Evolutionary conservation across 306 rosid species (phyloP).

Genomic region (Amphicarpaea edgeworthii): DNA sequence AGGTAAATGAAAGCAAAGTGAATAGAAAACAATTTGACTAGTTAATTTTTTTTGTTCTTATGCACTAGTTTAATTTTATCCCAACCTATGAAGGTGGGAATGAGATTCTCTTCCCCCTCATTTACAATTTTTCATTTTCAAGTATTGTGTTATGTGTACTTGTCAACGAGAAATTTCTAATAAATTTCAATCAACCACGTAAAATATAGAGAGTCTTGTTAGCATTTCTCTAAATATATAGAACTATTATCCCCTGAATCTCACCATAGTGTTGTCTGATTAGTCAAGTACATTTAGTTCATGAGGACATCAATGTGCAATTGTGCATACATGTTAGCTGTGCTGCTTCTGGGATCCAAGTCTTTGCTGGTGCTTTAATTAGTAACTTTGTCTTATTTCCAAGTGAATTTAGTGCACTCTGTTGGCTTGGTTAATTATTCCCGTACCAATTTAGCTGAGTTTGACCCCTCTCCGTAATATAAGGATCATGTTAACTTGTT

Average conservation of each 20-base stretch:
- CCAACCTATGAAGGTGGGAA: not conserved
- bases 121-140: not conserved
- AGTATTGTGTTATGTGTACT: not conserved
- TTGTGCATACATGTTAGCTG: not conserved
- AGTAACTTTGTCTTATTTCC: not conserved
- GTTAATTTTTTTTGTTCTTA: not conserved
- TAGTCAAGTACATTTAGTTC: conserved; percentile 3
- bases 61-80: not conserved
- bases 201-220: no score
- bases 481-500: conserved; percentile 10
- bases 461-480: not conserved
- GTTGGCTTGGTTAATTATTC: not conserved
- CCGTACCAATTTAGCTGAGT: not conserved
- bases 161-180: no score
- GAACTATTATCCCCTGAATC: not conserved
- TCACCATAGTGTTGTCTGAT: not conserved
- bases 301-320: conserved; percentile 1
- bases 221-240: not conserved
- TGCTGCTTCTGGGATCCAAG: not conserved
- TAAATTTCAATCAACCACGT: no score
- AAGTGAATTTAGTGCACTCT: conserved; percentile 3
- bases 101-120: not conserved
- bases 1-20: not conserved
- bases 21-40: not conserved
- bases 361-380: not conserved